Evolutionary conservation across 2,329 filamentous ascomycete species (phyloP), one percentile per base, ranked within the genome.

Genomic region (Arthrocladium fulminans): DNA sequence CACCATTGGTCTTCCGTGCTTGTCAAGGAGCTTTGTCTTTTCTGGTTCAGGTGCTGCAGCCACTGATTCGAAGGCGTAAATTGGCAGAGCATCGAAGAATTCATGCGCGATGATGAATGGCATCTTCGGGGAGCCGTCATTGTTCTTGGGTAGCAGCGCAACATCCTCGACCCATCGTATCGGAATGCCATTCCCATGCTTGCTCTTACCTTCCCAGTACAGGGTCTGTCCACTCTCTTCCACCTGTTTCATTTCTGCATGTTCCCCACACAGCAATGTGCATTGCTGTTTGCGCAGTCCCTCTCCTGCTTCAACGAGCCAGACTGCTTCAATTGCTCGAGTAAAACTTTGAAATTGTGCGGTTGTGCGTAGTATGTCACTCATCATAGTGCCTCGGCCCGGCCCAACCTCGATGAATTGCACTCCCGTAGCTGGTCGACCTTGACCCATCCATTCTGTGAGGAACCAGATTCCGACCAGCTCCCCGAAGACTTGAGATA

Each of bases 61-160:
- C 44, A 90, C 75, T 12, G 86, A 84, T 65, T 97, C 84, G 64
- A 98, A 98, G 52, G 87, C 83, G 65, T 98, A 89, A 58, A 98
- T 96, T 27, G 92, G 92, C 0, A 98, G 81, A 2, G 92, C 92
- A 59, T 98, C 92, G 69, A 98, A 98, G 73, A 98, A 97, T 64
- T 98, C 92, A 65, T 98, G 92, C 3, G 92, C 92, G 42, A 97
- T 79, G 52, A 98, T 94, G 65, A 97, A 94, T 1, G 92, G 90
- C 19, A 82, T 86, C 62, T 84, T 86, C 17, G 3, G 10, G 7
- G 76, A 74, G 19, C 80, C 68, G 52, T 79, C 81, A 71, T 57
- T 66, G 85, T 80, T 74, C 56, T 79, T 76, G 0, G 88, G 86
- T 15, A 95, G 76, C n/a, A 88, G 79, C 56, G 86, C 81, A 60